Evolutionary conservation across 495 filamentous ascomycete genomes (phyloP).

Genomic region (Terfezia claveryi): DNA sequence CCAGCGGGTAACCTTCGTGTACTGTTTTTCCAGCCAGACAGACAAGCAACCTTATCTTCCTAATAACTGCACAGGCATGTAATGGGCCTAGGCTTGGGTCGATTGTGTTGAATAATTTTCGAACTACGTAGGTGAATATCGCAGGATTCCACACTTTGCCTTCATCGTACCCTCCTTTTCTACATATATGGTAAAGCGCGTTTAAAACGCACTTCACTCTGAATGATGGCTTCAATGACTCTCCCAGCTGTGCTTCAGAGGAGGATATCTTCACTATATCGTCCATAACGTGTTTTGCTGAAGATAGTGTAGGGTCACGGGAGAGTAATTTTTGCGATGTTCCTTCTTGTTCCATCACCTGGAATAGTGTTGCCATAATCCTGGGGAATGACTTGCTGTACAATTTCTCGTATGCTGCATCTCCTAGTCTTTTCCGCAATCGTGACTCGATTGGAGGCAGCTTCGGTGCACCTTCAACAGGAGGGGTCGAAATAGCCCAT

Average conservation of each 20-base stretch:
- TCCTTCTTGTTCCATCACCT: conserved; percentile 46
- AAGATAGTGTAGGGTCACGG: conserved; percentile 34
- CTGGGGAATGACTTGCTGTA: conserved; percentile 48
- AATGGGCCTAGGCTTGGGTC: conserved; percentile 74
- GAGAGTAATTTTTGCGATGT: conserved; percentile 47
- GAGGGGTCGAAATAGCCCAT: conserved; percentile 45
- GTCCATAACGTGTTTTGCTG: conserved; percentile 39
- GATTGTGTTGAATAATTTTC: conserved; percentile 56
- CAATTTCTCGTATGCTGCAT: conserved; percentile 35
- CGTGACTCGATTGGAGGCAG: conserved; percentile 41
- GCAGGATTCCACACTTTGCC: conserved; percentile 51
- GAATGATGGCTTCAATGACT: conserved; percentile 72
- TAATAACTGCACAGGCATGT: conserved; percentile 63
- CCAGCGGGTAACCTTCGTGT: conserved; percentile 58
- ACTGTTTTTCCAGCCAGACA: conserved; percentile 51
- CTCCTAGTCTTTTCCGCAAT: conserved; percentile 45
- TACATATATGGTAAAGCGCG: conserved; percentile 55
- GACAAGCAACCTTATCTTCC: conserved; percentile 63
- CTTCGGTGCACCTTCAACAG: conserved; percentile 27
- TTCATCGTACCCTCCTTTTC: conserved; percentile 39
- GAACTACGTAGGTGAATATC: conserved; percentile 49
- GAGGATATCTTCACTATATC: conserved; percentile 42
- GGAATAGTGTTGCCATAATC: conserved; percentile 53
- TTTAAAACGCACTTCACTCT: conserved; percentile 48
- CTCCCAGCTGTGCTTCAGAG: conserved; percentile 37